Base-by-base conservation (phyloP, 768 basidiomycete genomes). In the Rhodotorula babjevae region DNA sequence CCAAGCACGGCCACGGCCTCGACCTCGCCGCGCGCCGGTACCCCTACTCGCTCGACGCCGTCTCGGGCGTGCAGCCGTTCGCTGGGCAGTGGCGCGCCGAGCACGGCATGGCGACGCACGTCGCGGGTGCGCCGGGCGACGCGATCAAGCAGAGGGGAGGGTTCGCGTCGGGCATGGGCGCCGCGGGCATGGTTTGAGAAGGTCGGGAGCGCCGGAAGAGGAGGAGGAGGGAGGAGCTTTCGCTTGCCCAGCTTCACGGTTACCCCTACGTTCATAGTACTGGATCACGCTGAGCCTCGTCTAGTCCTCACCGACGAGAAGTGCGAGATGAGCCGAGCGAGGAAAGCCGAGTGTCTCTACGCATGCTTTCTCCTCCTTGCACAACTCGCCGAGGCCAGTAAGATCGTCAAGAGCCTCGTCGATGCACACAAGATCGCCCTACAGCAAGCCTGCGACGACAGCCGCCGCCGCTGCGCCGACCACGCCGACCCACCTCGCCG, bases 41-140 rank as follows among this genome's bases (percentile, higher is more conserved):
- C 70, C 65, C 70, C 0, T 71, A 71, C 61, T 27, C 53, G 23
- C 31, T 44, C 61, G 44, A 61, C 47, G 9, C 6, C 7, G 56
- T 46, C 47, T 53, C 49, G 18, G 56, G 56, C 29, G 61, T 67
- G 8, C 16, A 15, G 16, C 56, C 65, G 7, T 71, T 40, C 9
- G 65, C 70, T 2, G 46, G 53, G 10, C 70, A 71, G 49, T 71
- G 70, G 70, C n/a, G 69, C 19, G 53, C 3, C 15, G 29, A 15
- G 55, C 27, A 59, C 21, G 29, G 27, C 19, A 25, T 8, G 11
- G 18, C 23, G 2, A 14, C 11, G 16, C 55, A 29, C 21, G 57
- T 49, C 2, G 57, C 58, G 23, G 70, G 70, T 12, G 70, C 70
- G 46, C 70, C 70, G 36, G 70, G 70, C 40, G 70, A 71, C 33